Conservation (phyloP, 2,329 filamentous ascomycete species). For the Diaporthe humulicola region DNA sequence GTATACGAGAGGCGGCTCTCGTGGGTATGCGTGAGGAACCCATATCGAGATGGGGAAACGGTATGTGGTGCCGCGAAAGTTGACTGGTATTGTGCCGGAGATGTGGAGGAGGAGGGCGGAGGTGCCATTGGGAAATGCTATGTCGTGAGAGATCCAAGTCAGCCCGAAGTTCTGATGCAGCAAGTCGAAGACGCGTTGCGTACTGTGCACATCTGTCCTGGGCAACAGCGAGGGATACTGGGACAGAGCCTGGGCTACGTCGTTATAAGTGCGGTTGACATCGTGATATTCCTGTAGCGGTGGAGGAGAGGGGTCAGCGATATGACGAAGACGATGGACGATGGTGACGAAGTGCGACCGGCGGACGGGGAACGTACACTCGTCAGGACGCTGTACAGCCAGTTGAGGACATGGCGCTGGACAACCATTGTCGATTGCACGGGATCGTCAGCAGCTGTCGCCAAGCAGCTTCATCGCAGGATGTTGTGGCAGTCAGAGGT, state of each 20-base stretch:
- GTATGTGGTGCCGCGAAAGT: conserved; percentile 90
- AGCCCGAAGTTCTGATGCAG: conserved; percentile 32
- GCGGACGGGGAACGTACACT: conserved; percentile 64
- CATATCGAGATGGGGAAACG: conserved; percentile 93
- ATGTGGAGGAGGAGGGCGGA: conserved; percentile 90
- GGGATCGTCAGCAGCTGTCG: conserved; percentile 23
- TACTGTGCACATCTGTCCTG: conserved; percentile 96
- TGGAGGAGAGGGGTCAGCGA: conserved; percentile 35
- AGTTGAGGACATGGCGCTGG: conserved; percentile 91
- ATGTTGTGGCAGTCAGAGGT: conserved; percentile 36
- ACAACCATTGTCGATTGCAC: conserved; percentile 70
- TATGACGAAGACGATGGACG: conserved; percentile 33
- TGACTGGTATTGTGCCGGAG: conserved; percentile 89
- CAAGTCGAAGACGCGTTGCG: conserved; percentile 47
- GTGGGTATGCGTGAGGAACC: conserved; percentile 91
- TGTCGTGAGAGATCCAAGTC: conserved; percentile 43
- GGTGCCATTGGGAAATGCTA: conserved; percentile 89
- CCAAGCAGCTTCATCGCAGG: conserved; percentile 39
- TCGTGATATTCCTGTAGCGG: conserved; percentile 86
- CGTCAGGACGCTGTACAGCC: conserved; percentile 92
- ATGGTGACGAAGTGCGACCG: conserved; percentile 30
- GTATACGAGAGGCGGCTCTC: conserved; percentile 87
- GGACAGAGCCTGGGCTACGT: conserved; percentile 85
- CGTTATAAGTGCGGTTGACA: conserved; percentile 91
- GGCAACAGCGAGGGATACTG: conserved; percentile 85